These are phyloP conservation scores for Leccinum rimulosum DNA, from an alignment of 768 basidiomycete genomes.

Conservation along the genomic window DNA sequence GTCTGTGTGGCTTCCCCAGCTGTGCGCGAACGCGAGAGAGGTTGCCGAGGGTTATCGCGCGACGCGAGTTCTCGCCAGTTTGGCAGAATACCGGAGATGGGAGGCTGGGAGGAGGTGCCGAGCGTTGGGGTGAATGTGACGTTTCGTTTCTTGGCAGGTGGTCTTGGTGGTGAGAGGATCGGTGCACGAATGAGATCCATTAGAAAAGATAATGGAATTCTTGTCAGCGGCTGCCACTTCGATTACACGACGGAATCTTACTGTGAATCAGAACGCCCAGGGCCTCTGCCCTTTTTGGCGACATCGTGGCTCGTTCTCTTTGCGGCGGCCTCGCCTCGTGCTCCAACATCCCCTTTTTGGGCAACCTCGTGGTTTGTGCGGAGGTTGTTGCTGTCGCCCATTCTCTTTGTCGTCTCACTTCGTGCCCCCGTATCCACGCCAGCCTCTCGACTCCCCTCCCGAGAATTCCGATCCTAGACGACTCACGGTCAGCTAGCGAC, in stretches of 20 bases:
- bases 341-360: too few relatives aligned
- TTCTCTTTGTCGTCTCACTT: neutral
- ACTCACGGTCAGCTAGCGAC: too few relatives aligned
- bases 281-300: neutral
- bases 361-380: neutral
- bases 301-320: neutral
- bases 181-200: neutral
- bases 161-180: neutral
- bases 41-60: neutral
- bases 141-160: neutral
- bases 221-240: too few relatives aligned
- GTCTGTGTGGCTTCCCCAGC: neutral
- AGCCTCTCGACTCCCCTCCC: neutral
- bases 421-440: neutral
- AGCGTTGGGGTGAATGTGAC: too few relatives aligned
- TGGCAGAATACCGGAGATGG: too few relatives aligned
- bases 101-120: too few relatives aligned
- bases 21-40: neutral
- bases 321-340: too few relatives aligned
- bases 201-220: too few relatives aligned
- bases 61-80: neutral
- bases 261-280: too few relatives aligned
- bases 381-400: neutral
- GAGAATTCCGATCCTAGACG: neutral
- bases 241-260: too few relatives aligned